phyloP scores from a whole-genome alignment of 306 rosid species.

The Fagus crenata region DNA sequence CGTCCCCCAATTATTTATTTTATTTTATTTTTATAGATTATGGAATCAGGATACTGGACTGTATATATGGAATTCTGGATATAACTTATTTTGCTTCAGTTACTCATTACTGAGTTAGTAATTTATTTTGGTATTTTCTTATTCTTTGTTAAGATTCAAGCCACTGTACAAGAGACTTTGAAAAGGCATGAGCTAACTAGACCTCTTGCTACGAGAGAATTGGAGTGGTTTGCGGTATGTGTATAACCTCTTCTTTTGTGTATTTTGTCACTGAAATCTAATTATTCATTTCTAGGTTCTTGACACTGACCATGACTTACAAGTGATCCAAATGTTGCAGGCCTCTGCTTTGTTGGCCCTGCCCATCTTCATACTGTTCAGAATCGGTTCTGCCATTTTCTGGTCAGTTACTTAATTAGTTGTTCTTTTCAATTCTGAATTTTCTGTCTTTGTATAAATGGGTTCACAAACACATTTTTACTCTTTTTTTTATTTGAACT shows the following conservation, averaged over 20 bases:
- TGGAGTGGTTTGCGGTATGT: conserved; percentile 93
- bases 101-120: neutral
- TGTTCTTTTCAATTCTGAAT: neutral
- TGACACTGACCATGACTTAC: conserved; percentile 31
- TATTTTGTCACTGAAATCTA: neutral
- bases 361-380: conserved; percentile 70
- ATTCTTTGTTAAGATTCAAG: conserved; percentile 66
- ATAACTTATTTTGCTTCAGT: neutral
- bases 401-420: conserved; percentile 48
- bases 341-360: conserved; percentile 90
- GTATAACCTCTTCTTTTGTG: neutral
- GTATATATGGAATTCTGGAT: neutral
- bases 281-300: neutral
- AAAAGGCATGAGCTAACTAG: conserved; percentile 72
- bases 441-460: conserved; percentile 16
- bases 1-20: neutral
- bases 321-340: conserved; percentile 49
- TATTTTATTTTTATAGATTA: neutral
- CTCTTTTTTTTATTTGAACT: neutral
- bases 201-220: conserved; percentile 84
- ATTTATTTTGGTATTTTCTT: conserved; percentile 11
- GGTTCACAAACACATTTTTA: conserved; percentile 2
- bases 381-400: conserved; percentile 57
- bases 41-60: neutral
- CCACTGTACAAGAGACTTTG: conserved; percentile 59